Evolutionary conservation across 2,329 filamentous ascomycete genomes (phyloP).

Genomic region (Colletotrichum simmondsii): DNA sequence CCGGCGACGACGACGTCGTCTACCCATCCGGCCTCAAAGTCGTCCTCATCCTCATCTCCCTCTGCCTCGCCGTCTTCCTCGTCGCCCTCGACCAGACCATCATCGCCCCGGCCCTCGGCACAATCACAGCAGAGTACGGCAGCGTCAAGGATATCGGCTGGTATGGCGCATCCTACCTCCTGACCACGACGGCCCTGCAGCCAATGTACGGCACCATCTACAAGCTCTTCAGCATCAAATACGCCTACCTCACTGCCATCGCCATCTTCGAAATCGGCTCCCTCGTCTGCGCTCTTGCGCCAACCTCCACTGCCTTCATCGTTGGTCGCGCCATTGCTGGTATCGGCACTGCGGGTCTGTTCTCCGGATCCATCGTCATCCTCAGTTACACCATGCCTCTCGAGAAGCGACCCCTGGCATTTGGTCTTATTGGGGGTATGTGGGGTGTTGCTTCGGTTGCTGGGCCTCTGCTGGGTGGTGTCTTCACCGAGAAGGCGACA

Average conservation of each 20-base stretch:
- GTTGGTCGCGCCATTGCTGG: slow-evolving; percentile 63
- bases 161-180: slow-evolving; percentile 61
- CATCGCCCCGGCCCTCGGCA: slow-evolving; percentile 62
- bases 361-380: slow-evolving; percentile 61
- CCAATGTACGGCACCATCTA: slow-evolving; percentile 62
- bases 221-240: slow-evolving; percentile 61
- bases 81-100: slow-evolving; percentile 63
- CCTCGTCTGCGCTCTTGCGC: slow-evolving; percentile 56
- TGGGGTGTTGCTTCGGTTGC: slow-evolving; percentile 65
- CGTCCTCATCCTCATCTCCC: slow-evolving; percentile 53
- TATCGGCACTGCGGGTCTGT: slow-evolving; percentile 61
- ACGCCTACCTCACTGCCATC: slow-evolving; percentile 53
- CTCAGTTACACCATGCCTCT: slow-evolving; percentile 61
- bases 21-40: slow-evolving; percentile 55
- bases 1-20: slow-evolving; percentile 35
- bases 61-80: slow-evolving; percentile 59
- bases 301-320: slow-evolving; percentile 59
- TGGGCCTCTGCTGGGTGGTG: slow-evolving; percentile 62
- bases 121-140: slow-evolving; percentile 58
- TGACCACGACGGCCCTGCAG: slow-evolving; percentile 61
- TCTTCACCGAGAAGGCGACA: slow-evolving; percentile 58
- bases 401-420: slow-evolving; percentile 62
- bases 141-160: slow-evolving; percentile 63
- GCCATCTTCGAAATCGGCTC: slow-evolving; percentile 58
- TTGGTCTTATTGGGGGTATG: slow-evolving; percentile 65